Base-by-base conservation (phyloP, 2,329 filamentous ascomycete species). In the Trichoderma hamatum region DNA sequence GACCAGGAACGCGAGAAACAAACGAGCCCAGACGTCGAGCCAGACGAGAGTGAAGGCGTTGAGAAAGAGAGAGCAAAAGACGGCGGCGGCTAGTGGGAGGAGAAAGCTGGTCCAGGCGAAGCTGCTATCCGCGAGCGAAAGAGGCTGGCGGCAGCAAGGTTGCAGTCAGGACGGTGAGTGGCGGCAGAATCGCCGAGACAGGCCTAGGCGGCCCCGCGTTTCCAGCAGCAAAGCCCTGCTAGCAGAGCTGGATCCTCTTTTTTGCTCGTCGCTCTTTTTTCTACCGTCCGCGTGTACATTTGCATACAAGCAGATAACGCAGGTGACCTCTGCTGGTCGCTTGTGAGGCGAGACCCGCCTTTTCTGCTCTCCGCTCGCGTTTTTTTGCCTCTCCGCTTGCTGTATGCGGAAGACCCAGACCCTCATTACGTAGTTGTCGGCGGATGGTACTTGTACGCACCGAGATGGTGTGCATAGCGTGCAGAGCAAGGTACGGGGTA, bases 131-230 rank as follows among this genome's bases (percentile, higher is more conserved):
- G 52, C 60, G 54, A 69, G 58, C 43, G 56, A 62, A 61, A 75
- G 74, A 72, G 73, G 74, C 71, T 76, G 51, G 66, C 39, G 56
- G 58, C 51, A 55, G 68, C 58, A 52, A 51, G 34, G 39, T 49
- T 56, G 59, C 36, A 49, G 52, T 39, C 9, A 39, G 72, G 74
- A 72, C 75, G 75, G 75, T 59, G 69, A 72, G 32, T n/a, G n/a
- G 67, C 64, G 75, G 75, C 75, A 77, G 72, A 76, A 76, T 59
- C 19, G 30, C 59, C 60, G 51, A 46, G 61, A 30, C 16, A 3
- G 21, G 66, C 19, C 28, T 70, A 70, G 69, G 26, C 43, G 62
- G 63, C 68, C 68, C 68, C 68, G 63, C 68, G 63, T 68, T 68
- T 62, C 19, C 39, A 30, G 28, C 43, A 34, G 46, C 21, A 21